A percentile compares a stretch with the other conserved stretches of the same genome.
These are phyloP conservation scores for Sclerotinia glacialis DNA, from an alignment of 2,329 filamentous ascomycete species.

Conservation along the genomic window DNA sequence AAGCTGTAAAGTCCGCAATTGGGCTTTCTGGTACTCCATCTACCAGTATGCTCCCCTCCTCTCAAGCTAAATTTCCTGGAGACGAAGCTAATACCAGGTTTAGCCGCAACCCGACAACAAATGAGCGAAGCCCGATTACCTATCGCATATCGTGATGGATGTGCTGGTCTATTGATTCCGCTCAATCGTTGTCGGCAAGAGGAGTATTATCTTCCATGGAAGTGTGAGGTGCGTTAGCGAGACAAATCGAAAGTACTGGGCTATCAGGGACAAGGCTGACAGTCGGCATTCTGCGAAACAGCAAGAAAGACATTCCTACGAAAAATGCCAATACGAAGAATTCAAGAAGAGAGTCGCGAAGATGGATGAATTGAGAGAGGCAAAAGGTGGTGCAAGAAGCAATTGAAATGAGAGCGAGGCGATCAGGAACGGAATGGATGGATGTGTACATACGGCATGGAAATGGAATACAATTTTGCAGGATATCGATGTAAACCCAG, in stretches of 20 bases:
- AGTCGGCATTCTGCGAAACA: constrained; percentile 42
- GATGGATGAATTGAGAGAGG: constrained; percentile 92
- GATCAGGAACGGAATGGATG: constrained; percentile 5
- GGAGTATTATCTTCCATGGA: constrained; percentile 94
- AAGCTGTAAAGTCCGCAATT: constrained; percentile 48
- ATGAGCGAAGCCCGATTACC: constrained; percentile 91
- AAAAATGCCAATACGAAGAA: constrained; percentile 98
- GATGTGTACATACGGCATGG: constrained; percentile 30
- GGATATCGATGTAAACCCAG: constrained; percentile 6
- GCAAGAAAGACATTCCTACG: constrained; percentile 96
- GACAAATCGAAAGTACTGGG: background rate
- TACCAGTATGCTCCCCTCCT: constrained; percentile 28
- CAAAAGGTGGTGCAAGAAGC: constrained; percentile 80
- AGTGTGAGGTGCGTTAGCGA: constrained; percentile 74
- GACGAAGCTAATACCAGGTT: constrained; percentile 44
- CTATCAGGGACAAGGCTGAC: constrained; percentile 24
- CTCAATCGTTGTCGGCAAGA: constrained; percentile 92
- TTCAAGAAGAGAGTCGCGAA: constrained; percentile 98
- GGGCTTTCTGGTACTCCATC: constrained; percentile 42
- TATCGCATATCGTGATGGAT: constrained; percentile 89
- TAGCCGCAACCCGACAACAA: constrained; percentile 75
- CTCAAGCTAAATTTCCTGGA: constrained; percentile 10
- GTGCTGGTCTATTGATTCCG: constrained; percentile 90
- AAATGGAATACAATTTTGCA: constrained; percentile 25
- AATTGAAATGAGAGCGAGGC: constrained; percentile 53